Base-by-base conservation (phyloP, 805 yeast genomes). In the Cyberlindnera lachancei region DNA sequence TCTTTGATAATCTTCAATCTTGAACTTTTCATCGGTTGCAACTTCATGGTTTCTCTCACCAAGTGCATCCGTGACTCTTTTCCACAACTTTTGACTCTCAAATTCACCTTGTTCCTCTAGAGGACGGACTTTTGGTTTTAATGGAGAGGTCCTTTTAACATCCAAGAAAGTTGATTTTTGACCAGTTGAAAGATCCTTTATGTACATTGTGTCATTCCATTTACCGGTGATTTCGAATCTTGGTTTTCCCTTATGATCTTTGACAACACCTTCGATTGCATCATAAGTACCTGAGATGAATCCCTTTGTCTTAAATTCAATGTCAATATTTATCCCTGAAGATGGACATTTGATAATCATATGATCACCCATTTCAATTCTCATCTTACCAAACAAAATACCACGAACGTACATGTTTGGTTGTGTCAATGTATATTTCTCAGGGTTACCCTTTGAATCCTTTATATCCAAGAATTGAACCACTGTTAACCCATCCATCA, bases 391-490 rank as follows among this genome's bases (percentile, higher is more conserved):
- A 51, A 92, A 82, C 17, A 92, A 59, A 26, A 92, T 84, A 33
- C 96, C 96, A 45, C 97, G 70, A 8, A 94, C 95, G 47, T 92
- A 92, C 63, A 90, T 76, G 54, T 92, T 92, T 37, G 98, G 98
- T 57, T 92, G 97, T n/a, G 87, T 79, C 53, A 92, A 64, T 9
- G 79, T 71, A 58, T 87, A 92, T 33, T 66, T 65, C 54, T 90
- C 98, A 6, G 74, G 68, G 4, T 53, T 42, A 2, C 67, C 67
- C 23, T 59, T 42, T n/a, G 55, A 42, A 42, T 75, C 74, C 23
- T 56, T 55, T 17, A 71, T 64, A 45, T 82, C 81, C 29, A 76
- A 64, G 39, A 90, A 73, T 25, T 82, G 72, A 14, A 88, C 59
- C 30, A 72, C 75, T 1, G 85, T 90, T 35, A 70, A 52, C 15